These are phyloP conservation scores for Ganoderma resinaceum DNA, from an alignment of 1,284 basidiomycete species.

Conservation along the genomic window DNA sequence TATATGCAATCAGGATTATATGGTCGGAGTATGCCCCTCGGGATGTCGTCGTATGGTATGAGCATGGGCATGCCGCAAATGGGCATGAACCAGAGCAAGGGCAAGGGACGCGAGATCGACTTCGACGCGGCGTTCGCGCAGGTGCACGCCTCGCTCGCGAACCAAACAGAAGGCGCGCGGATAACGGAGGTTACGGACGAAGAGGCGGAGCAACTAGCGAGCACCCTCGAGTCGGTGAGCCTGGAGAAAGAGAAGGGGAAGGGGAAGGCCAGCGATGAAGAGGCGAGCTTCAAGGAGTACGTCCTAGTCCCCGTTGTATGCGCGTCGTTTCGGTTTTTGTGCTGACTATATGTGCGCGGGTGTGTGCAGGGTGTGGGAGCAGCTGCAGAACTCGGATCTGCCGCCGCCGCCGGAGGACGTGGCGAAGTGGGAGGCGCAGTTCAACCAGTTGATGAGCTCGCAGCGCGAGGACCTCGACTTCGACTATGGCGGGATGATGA, in stretches of 20 bases:
- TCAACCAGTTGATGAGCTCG: conserved; percentile 78
- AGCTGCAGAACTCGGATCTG: conserved; percentile 61
- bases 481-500: conserved; percentile 67
- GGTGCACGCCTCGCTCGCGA: conserved; percentile 55
- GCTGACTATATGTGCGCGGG: conserved; percentile 10
- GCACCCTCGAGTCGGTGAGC: conserved; percentile 46
- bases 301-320: conserved; percentile 26
- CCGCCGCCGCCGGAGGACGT: conserved; percentile 70
- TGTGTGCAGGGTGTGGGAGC: conserved; percentile 66
- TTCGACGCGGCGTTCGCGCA: conserved; percentile 82
- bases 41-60: conserved; percentile 30
- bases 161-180: conserved; percentile 51
- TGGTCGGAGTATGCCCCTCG: conserved; percentile 40
- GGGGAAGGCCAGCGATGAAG: conserved; percentile 40
- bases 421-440: conserved; percentile 90
- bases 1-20: conserved; percentile 47
- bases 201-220: conserved; percentile 45
- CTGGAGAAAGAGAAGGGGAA: conserved; percentile 41
- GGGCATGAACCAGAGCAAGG: conserved; percentile 66
- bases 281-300: conserved; percentile 56
- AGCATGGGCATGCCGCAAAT: conserved; percentile 29
- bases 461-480: conserved; percentile 68
- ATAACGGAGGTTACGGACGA: conserved; percentile 63
- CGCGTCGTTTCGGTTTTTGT: neutral
- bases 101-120: conserved; percentile 76